phyloP scores from a whole-genome alignment of 176 grass and related monocot genomes.

The Hsuehochloa calcarea region DNA sequence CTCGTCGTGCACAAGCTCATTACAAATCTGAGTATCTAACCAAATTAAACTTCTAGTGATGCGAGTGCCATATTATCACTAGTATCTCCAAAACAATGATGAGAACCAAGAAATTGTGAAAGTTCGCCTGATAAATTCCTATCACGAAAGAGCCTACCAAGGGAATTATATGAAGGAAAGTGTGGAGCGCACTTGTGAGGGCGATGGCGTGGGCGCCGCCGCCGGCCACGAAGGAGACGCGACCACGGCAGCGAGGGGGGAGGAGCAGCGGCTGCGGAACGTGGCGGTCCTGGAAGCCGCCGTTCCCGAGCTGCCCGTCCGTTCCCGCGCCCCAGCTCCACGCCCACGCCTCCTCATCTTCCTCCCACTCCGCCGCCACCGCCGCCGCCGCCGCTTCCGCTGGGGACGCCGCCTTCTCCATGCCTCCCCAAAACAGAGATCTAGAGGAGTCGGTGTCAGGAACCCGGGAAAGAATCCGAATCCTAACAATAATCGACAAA shows the following conservation, averaged over 20 bases:
- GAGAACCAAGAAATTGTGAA: not conserved
- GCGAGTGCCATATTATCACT: not conserved
- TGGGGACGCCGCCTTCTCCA: not conserved
- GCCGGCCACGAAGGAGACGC: conserved; percentile 59
- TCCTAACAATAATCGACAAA: too few species aligned
- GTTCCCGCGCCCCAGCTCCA: conserved; percentile 90
- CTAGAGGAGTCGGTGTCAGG: not conserved
- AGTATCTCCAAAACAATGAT: not conserved
- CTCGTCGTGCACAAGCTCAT: not conserved
- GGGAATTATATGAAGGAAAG: not conserved
- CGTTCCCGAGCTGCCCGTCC: conserved; percentile 82
- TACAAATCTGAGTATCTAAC: not conserved
- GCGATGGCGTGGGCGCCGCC: conserved; percentile 85
- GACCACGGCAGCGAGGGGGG: conserved; percentile 41
- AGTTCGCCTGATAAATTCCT: not conserved
- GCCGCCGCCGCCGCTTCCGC: conserved; percentile 9
- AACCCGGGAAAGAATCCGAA: too few species aligned
- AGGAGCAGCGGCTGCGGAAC: conserved; percentile 59
- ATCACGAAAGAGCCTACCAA: not conserved
- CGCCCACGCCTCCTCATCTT: conserved; percentile 32
- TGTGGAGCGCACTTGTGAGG: conserved; percentile 47
- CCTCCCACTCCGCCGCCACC: conserved; percentile 16
- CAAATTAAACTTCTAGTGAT: not conserved
- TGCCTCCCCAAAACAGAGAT: not conserved
- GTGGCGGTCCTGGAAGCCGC: conserved; percentile 49